phyloP scores from a whole-genome alignment of 2,329 filamentous ascomycete genomes.

The Colletotrichum sojae region DNA sequence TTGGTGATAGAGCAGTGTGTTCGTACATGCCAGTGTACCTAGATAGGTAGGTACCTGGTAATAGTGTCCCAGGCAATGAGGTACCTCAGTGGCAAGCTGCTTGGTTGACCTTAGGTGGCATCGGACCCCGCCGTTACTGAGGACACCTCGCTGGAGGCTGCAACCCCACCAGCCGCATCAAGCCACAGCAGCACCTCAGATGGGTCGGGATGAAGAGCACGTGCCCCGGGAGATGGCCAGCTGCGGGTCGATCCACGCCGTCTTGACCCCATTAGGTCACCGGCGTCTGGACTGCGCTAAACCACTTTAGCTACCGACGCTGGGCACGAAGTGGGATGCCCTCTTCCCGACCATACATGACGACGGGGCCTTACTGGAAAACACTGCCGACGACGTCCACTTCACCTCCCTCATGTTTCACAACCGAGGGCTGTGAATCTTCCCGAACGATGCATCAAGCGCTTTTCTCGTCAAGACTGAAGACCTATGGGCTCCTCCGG shows the following conservation, averaged over 20 bases:
- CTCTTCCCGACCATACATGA: slow-evolving; percentile 9
- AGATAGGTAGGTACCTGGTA: too few species aligned
- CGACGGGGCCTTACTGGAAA: slow-evolving; percentile 21
- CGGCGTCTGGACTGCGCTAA: slow-evolving; percentile 35
- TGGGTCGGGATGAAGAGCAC: not conserved
- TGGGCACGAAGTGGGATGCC: slow-evolving; percentile 32
- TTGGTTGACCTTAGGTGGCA: slow-evolving; percentile 5
- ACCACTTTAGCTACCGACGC: slow-evolving; percentile 38
- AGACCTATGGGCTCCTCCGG: slow-evolving; percentile 25
- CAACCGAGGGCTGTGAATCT: not conserved
- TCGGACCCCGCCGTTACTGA: slow-evolving; percentile 25
- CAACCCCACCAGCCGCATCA: slow-evolving; percentile 6
- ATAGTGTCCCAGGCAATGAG: too few species aligned
- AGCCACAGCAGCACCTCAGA: not conserved
- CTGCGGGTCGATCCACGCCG: slow-evolving; percentile 3
- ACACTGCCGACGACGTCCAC: slow-evolving; percentile 12
- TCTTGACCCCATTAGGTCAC: slow-evolving; percentile 33
- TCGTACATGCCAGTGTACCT: not conserved
- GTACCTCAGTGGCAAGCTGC: slow-evolving; percentile 1
- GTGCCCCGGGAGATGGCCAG: not conserved
- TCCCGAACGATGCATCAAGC: slow-evolving; percentile 24
- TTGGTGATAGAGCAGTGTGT: slow-evolving; percentile 10
- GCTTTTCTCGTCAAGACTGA: not conserved
- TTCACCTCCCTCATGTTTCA: slow-evolving; percentile 5
- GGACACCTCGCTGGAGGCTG: slow-evolving; percentile 25